Base-by-base conservation (phyloP, 2,329 filamentous ascomycete genomes). In the Zymoseptoria crescenta region DNA sequence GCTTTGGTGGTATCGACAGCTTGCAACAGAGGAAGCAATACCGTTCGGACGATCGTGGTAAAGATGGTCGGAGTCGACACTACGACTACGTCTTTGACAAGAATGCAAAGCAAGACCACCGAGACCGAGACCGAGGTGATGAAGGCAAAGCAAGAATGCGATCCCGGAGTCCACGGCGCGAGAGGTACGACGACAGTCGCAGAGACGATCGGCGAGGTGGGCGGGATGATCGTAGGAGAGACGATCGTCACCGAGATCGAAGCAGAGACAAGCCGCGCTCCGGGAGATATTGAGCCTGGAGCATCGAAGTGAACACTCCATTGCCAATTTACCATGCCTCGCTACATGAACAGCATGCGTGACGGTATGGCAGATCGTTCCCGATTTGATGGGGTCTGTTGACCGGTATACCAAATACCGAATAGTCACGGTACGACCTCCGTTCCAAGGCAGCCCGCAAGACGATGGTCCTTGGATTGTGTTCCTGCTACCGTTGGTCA, bases 1-100 rank as follows among this genome's bases (percentile, higher is more conserved):
- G 94, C 6, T 99, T 95, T 78, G 94, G 94, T 65, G 94, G 94
- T 59, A 89, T 97, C 30, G 84, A 86, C 58, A 87, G 88, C 63
- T 78, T 99, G 59, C 92, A 97, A 76, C 94, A 91, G 80, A 88
- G 89, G 75, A 84, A 88, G 59, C 94, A 97, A 68, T 99, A 97
- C 72, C 83, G 90, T 62, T 83, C 84, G n/a, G 81, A 86, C 56
- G 68, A 70, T 16, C 51, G 51, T 28, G 73, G 73, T 49, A 69
- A 69, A 29, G 66, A 72, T 8, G 67, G 71, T 49, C 70, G 72
- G 29, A 75, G 74, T 58, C 77, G 81, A 55, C 78, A 80, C 24
- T 96, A 95, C 70, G 82, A 83, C 56, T 91, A 95, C 84, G 86
- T 96, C 0, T 89, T 95, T 71, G 87, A 90, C 61, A 85, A 87